Evolutionary conservation across 768 basidiomycete species (phyloP), one percentile per base, ranked within the genome.

Genomic region (Lentinula sp.): DNA sequence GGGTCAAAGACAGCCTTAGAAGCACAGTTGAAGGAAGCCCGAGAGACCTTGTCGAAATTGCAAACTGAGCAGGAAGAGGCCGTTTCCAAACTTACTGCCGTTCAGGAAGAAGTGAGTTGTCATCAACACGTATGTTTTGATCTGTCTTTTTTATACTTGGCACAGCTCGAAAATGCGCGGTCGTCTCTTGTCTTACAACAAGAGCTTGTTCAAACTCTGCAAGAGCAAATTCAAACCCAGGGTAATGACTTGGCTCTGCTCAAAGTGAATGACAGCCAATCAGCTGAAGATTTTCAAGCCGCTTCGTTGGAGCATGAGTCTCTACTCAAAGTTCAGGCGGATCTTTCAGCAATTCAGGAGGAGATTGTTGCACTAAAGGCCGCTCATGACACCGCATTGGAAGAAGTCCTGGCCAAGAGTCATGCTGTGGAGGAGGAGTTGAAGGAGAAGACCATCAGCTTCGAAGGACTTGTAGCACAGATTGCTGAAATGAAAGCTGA

Each of bases 251-350:
- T 87, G 10, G 61, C 71, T 4, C 71, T 77, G 16, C 77, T 82
- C 10, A 82, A 84, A 62, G 80, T 80, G 63, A 79, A 79, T 45
- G 69, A 91, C 16, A 81, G 77, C 2, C 78, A 82, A 28, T 78
- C 79, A 13, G 71, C 79, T 6, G 74, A 77, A 13, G 68, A 74
- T 3, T 71, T 77, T 1, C 77, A 76, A 33, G 76, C 81, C 15
- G 83, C 83, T n/a, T 77, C 81, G 48, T 72, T 78, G 43, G 86
- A 91, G 63, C 86, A 79, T 18, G 86, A 86, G 66, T 83, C 84
- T 20, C 76, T 91, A 33, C 66, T 83, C 18, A 85, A 85, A 67
- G 86, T 85, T 12, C 84, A 85, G 65, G 81, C 80, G 1, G 82
- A 90, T 57, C 75, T 90, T 39, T 81, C 80, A 46, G 74, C 81